phyloP scores from a whole-genome alignment of 2,329 filamentous ascomycete genomes.

The Ophiostoma ips region DNA sequence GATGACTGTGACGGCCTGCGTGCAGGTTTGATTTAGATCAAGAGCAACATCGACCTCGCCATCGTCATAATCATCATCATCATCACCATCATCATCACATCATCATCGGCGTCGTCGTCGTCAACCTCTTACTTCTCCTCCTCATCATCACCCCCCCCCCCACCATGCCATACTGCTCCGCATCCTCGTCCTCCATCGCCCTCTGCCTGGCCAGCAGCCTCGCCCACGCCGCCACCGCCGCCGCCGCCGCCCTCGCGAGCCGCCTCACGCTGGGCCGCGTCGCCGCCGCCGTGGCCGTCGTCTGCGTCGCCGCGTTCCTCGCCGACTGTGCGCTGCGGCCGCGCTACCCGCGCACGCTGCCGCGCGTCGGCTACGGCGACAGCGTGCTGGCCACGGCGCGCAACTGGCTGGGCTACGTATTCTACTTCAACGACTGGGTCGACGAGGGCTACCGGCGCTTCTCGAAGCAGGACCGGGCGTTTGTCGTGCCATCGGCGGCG shows the following conservation, averaged over 20 bases:
- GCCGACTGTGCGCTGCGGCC: constrained; percentile 27
- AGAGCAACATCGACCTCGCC: too few species aligned
- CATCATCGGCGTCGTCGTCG: too few species aligned
- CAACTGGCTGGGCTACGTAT: constrained; percentile 27
- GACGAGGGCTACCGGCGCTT: constrained; percentile 29
- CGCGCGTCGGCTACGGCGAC: constrained; percentile 26
- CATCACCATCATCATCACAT: too few species aligned
- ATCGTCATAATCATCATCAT: too few species aligned
- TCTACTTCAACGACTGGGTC: constrained; percentile 26
- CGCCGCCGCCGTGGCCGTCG: constrained; percentile 16
- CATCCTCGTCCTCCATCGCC: background rate
- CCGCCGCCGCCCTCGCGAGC: background rate
- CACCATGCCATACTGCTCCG: background rate
- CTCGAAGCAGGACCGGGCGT: constrained; percentile 26
- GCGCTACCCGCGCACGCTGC: constrained; percentile 25
- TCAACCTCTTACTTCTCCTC: too few species aligned
- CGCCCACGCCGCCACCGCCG: background rate
- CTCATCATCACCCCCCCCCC: too few species aligned
- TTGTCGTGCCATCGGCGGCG: constrained; percentile 28
- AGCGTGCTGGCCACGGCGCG: constrained; percentile 24
- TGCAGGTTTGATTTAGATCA: too few species aligned
- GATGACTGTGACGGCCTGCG: too few species aligned
- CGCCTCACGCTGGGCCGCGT: constrained; percentile 20
- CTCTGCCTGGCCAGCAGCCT: background rate
- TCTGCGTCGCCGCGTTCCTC: constrained; percentile 22